A percentile compares a stretch with the other conserved stretches of the same genome.
Evolutionary conservation across 768 basidiomycete species (phyloP).

Genomic region (Leucocoprinus sp.): DNA sequence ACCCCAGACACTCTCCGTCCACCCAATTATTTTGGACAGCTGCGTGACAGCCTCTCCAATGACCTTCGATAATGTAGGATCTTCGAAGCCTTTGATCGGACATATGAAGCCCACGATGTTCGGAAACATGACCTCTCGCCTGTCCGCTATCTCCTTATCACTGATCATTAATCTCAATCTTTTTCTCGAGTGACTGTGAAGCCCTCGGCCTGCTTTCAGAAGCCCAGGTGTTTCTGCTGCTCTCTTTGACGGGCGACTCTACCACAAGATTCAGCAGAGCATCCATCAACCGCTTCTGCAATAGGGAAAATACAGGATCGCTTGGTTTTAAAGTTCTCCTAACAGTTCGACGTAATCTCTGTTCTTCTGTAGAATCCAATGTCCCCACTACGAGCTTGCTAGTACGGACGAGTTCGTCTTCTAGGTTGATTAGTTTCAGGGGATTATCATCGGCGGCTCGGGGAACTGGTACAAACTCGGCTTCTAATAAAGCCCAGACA

Average conservation of each 20-base stretch:
- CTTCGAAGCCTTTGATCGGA: slow-evolving; percentile 60
- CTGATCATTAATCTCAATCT: slow-evolving; percentile 15
- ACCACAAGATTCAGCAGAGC: slow-evolving; percentile 20
- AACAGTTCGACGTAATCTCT: slow-evolving; percentile 47
- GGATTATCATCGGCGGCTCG: slow-evolving; percentile 15
- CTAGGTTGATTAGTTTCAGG: slow-evolving; percentile 60
- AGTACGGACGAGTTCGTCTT: slow-evolving; percentile 63
- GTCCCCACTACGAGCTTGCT: slow-evolving; percentile 21
- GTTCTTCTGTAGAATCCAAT: slow-evolving; percentile 37
- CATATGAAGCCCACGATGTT: slow-evolving; percentile 8
- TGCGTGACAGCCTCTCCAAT: slow-evolving; percentile 32
- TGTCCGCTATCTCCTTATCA: slow-evolving; percentile 2
- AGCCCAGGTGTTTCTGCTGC: slow-evolving; percentile 20
- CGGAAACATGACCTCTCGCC: background rate
- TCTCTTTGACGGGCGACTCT: background rate
- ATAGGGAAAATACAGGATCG: slow-evolving; percentile 60
- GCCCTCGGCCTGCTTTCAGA: slow-evolving; percentile 28
- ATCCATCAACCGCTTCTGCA: slow-evolving; percentile 49
- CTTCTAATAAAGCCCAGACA: slow-evolving; percentile 52
- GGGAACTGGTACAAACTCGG: slow-evolving; percentile 15
- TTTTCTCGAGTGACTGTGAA: slow-evolving; percentile 15
- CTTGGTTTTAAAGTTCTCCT: slow-evolving; percentile 50
- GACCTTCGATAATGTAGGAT: slow-evolving; percentile 41
- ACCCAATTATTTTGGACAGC: slow-evolving; percentile 35
- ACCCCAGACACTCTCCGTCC: slow-evolving; percentile 51